Conservation (phyloP, 768 basidiomycete species). For the Kwoniella sp. region DNA sequence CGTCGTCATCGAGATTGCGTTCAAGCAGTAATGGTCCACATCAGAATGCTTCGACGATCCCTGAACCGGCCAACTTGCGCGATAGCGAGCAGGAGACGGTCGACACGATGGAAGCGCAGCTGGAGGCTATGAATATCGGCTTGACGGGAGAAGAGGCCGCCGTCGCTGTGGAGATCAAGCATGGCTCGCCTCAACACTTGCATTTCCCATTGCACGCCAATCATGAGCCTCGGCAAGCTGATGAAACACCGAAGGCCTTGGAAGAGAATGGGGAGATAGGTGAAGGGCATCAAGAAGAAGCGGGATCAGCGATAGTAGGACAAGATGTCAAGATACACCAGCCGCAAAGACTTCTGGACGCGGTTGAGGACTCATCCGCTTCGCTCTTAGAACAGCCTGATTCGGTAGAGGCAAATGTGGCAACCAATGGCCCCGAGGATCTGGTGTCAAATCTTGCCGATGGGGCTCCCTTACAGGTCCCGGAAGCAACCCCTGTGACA, state of each 20-base stretch:
- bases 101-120: slow-evolving; percentile 17
- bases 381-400: neutral
- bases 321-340: neutral
- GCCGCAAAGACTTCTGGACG: neutral
- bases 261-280: neutral
- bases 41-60: neutral
- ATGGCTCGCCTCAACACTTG: neutral
- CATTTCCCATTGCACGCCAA: neutral
- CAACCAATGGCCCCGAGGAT: neutral
- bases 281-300: neutral
- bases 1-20: neutral
- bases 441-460: too few species aligned
- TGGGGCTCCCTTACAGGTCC: too few species aligned
- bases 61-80: slow-evolving; percentile 20
- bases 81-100: slow-evolving; percentile 9
- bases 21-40: too few species aligned
- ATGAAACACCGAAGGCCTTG: neutral
- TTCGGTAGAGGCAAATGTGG: neutral
- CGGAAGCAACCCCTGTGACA: too few species aligned
- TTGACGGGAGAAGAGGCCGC: slow-evolving; percentile 21
- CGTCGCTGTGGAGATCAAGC: slow-evolving; percentile 11
- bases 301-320: too few species aligned
- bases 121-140: slow-evolving; percentile 22
- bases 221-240: neutral
- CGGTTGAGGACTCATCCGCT: neutral